These are phyloP conservation scores for Meyerozyma guilliermondii DNA, from an alignment of 1,139 yeast genomes.

Conservation along the genomic window DNA sequence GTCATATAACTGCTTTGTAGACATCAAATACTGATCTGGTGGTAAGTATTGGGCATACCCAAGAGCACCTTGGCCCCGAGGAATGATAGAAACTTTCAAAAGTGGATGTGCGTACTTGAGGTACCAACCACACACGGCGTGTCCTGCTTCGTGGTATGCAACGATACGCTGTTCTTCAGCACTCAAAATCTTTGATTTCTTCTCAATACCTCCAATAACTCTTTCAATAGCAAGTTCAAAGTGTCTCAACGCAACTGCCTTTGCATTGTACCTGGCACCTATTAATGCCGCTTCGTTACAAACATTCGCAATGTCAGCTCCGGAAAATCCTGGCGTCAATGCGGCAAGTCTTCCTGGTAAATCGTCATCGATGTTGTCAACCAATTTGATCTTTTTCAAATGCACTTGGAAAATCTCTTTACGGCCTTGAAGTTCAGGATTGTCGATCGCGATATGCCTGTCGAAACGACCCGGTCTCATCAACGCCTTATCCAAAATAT, in stretches of 20 bases:
- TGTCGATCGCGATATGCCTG: constrained; percentile 85
- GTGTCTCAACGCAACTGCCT: constrained; percentile 66
- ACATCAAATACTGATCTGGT: constrained; percentile 81
- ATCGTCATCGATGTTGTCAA: constrained; percentile 33
- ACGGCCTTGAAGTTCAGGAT: constrained; percentile 91
- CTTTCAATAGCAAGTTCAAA: constrained; percentile 96
- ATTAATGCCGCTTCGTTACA: constrained; percentile 96
- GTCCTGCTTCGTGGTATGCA: constrained; percentile 98
- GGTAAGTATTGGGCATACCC: constrained; percentile 99
- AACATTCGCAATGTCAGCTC: constrained; percentile 97
- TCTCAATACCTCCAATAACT: constrained; percentile 94
- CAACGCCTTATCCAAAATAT: constrained; percentile 85
- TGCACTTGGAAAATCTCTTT: constrained; percentile 89
- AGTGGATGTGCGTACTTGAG: constrained; percentile 86
- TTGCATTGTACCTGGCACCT: constrained; percentile 81
- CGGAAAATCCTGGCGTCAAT: constrained; percentile 94
- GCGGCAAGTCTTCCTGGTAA: constrained; percentile 89
- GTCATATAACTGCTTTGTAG: constrained; percentile 74
- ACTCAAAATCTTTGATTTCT: constrained; percentile 76
- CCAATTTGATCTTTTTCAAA: constrained; percentile 59
- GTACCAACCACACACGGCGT: constrained; percentile 97
- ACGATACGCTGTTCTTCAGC: constrained; percentile 84
- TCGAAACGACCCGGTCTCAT: constrained; percentile 98
- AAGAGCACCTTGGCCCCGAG: constrained; percentile 92
- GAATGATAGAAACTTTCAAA: constrained; percentile 90